phyloP scores from a whole-genome alignment of 345 rosid genomes.

The Kernera saxatilis region DNA sequence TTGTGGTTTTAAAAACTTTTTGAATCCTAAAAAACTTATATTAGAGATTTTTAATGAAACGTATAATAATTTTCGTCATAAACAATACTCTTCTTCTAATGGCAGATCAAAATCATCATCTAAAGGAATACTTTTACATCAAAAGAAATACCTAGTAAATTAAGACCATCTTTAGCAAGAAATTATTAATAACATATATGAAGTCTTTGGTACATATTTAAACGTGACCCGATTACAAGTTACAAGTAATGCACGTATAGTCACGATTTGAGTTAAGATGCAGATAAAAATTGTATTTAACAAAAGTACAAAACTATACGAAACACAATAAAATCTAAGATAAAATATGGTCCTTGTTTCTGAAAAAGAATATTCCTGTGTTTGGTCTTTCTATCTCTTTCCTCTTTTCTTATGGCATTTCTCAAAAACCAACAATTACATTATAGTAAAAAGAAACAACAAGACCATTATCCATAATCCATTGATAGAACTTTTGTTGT shows the following conservation, averaged over 20 bases:
- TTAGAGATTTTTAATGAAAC: neutral
- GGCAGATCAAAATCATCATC: neutral
- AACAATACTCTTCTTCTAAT: neutral
- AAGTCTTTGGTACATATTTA: neutral
- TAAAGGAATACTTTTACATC: no score
- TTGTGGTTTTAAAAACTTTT: neutral
- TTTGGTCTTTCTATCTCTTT: neutral
- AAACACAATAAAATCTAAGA: slow-evolving; percentile 6
- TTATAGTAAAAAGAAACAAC: neutral
- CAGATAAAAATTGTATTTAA: neutral
- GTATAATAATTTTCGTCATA: neutral
- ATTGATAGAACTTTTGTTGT: no score
- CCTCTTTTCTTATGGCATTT: neutral
- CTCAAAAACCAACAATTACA: neutral
- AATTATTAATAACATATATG: neutral
- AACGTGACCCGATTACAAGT: neutral
- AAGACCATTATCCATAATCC: no score
- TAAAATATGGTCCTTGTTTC: slow-evolving; percentile 10
- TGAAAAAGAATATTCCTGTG: slow-evolving; percentile 3
- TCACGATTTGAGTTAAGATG: slow-evolving; percentile 6
- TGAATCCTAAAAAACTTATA: neutral
- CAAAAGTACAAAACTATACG: neutral
- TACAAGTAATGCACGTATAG: slow-evolving; percentile 9
- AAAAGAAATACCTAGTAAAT: neutral
- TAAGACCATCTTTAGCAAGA: neutral